Percentiles rank a stretch among this genome's conserved stretches.
Evolutionary conservation across 2,329 filamentous ascomycete genomes (phyloP).

Genomic region (Dryadomyces quercivorus): DNA sequence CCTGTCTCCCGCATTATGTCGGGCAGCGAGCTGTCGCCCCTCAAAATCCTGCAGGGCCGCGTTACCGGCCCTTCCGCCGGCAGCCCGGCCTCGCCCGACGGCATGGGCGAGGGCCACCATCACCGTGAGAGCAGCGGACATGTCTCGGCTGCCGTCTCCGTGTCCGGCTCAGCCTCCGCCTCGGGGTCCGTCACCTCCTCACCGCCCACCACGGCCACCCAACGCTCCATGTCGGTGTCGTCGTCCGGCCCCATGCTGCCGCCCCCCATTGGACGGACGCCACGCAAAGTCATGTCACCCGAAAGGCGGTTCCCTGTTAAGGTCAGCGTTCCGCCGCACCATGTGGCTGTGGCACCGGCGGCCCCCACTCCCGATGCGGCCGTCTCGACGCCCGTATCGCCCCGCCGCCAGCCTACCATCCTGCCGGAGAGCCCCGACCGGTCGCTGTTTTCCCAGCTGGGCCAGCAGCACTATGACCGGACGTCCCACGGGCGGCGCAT

Average conservation of each 20-base stretch:
- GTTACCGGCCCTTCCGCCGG: conserved; percentile 12
- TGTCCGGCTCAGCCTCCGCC: background rate
- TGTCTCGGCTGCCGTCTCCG: background rate
- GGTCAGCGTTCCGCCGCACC: conserved; percentile 25
- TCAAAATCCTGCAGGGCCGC: conserved; percentile 36
- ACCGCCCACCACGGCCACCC: background rate
- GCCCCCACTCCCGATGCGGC: background rate
- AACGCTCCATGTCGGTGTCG: background rate
- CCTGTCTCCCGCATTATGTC: conserved; percentile 43
- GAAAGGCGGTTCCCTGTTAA: conserved; percentile 51
- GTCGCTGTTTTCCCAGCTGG: conserved; percentile 8
- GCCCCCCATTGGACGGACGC: conserved; percentile 25
- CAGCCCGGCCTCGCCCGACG: conserved; percentile 11
- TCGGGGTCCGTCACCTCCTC: background rate
- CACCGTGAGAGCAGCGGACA: background rate
- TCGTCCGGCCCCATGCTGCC: conserved; percentile 16
- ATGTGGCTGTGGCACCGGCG: background rate
- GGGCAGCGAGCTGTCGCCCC: conserved; percentile 42
- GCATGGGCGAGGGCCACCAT: background rate
- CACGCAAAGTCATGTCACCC: conserved; percentile 33
- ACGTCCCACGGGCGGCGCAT: conserved; percentile 24
- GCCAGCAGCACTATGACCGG: conserved; percentile 8
- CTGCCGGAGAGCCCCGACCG: background rate
- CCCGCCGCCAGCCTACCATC: background rate
- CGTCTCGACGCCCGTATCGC: conserved; percentile 5